Evolutionary conservation across 345 rosid species (phyloP), one percentile per base, ranked within the genome.

Genomic region (Aethionema arabicum): DNA sequence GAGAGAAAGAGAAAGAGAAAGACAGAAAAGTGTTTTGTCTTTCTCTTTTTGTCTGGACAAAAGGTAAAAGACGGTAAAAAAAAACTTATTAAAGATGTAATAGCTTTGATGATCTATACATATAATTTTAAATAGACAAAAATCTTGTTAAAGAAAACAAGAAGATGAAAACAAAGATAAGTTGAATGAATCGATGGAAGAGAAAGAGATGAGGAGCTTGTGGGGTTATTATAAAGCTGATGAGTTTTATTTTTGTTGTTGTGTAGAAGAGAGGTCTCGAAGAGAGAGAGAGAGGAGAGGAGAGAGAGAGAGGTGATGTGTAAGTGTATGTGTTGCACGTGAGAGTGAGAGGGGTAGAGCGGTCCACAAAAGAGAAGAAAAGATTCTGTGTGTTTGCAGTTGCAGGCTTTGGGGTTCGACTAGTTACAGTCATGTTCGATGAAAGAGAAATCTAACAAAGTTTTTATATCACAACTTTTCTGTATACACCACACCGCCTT

Each of bases 11-110:
- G 9, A 46, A 27, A 15, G 35, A 12, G 5, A 39, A 58, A 46
- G 67, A 72, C 71, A 65, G 66, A 52, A 43, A 52, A 65, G 75
- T 65, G 67, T 52, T 21, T 72, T 65, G 71, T 65, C 71, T 59
- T 40, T 72, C 62, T 72, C 71, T 53, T 72, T 71, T 65, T 72
- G 75, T 65, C 71, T 59, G 53, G 66, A 72, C 75, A 72, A 65
- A 71, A 72, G 61, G 62, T 65, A 45, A 59, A 40, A 72, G 56
- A 38, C 52, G 52, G 55, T 36, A 16, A 52, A 44, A 35, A 51
- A 5, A 65, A 65, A 59, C 33, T 58, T 72, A 65, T 65, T 21
- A 21, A 21, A 32, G 49, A n/a, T 32, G 2, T 11, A 3, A 4
- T 43, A 13, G 43, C 21, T 9, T 59, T 44, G 14, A 45, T 44